Evolutionary conservation across 75 land plant genomes (phyloP).

Genomic region (Selaginella moellendorffii): DNA sequence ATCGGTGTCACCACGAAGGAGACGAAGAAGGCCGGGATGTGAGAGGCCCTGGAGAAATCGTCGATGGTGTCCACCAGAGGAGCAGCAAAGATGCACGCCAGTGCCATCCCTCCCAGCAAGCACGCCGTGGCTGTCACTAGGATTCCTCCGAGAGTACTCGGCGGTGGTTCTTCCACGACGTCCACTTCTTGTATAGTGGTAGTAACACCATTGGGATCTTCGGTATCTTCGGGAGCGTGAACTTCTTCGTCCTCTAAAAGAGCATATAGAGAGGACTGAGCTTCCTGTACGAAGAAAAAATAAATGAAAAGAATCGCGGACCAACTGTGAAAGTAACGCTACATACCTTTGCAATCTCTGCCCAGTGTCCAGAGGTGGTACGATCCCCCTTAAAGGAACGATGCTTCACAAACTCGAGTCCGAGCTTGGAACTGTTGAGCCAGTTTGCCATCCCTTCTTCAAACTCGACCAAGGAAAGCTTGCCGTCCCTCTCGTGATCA

Average conservation of each 20-base stretch:
- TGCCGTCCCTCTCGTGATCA: slow-evolving; percentile 10
- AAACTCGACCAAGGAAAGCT: slow-evolving; percentile 29
- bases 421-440: slow-evolving; percentile 6
- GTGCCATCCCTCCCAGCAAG: not conserved
- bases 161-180: not conserved
- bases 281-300: not conserved
- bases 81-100: not conserved
- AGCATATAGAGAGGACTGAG: not conserved
- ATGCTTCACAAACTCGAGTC: not conserved
- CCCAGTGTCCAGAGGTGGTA: not conserved
- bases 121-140: not conserved
- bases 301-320: not conserved
- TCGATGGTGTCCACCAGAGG: not conserved
- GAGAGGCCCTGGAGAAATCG: not conserved
- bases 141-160: not conserved
- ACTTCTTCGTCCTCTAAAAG: not conserved
- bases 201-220: not conserved
- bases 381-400: not conserved
- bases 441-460: slow-evolving; percentile 31
- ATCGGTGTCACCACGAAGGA: slow-evolving; percentile 1
- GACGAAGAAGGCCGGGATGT: slow-evolving; percentile 4
- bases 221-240: too few species aligned
- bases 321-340: not conserved
- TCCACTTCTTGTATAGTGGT: not conserved
- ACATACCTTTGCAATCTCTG: not conserved